Conservation (phyloP, 2,329 filamentous ascomycete genomes). For the Pyricularia sp. region DNA sequence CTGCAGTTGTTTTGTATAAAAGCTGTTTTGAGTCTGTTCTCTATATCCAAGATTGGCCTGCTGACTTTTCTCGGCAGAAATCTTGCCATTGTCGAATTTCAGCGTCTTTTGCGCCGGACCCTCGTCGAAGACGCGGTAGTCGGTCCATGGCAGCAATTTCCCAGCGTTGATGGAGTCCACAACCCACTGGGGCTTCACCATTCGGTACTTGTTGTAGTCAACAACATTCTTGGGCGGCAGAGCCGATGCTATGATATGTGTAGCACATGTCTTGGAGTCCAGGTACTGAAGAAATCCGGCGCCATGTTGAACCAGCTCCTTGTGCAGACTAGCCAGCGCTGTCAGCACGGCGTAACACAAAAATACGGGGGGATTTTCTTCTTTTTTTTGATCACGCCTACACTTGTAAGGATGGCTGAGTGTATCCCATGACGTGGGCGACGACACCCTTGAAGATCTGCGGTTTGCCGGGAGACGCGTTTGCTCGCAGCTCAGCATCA, state of each 20-base stretch:
- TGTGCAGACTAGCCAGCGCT: conserved; percentile 46
- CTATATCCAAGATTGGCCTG: conserved; percentile 51
- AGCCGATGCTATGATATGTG: conserved; percentile 85
- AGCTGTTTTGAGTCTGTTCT: conserved; percentile 71
- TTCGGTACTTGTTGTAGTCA: conserved; percentile 76
- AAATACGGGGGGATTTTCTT: not conserved
- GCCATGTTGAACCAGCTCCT: conserved; percentile 80
- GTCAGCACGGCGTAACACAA: conserved; percentile 5
- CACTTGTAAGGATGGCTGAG: conserved; percentile 81
- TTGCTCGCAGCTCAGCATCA: conserved; percentile 65
- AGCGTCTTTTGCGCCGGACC: conserved; percentile 72
- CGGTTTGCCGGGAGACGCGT: conserved; percentile 51
- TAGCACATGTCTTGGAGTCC: conserved; percentile 86
- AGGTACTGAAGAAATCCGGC: conserved; percentile 91
- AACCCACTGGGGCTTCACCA: conserved; percentile 92
- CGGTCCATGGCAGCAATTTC: conserved; percentile 70
- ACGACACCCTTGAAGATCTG: conserved; percentile 85
- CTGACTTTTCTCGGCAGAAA: conserved; percentile 53
- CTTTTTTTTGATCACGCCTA: conserved; percentile 15
- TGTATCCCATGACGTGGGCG: conserved; percentile 89
- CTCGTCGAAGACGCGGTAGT: conserved; percentile 75
- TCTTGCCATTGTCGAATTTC: conserved; percentile 46
- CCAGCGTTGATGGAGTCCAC: conserved; percentile 77
- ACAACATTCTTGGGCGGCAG: conserved; percentile 86
- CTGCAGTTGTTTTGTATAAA: conserved; percentile 64